Percentiles rank a stretch among this genome's conserved stretches.
These are phyloP conservation scores for Penicillium sp. DNA, from an alignment of 2,329 filamentous ascomycete genomes.

Conservation along the genomic window DNA sequence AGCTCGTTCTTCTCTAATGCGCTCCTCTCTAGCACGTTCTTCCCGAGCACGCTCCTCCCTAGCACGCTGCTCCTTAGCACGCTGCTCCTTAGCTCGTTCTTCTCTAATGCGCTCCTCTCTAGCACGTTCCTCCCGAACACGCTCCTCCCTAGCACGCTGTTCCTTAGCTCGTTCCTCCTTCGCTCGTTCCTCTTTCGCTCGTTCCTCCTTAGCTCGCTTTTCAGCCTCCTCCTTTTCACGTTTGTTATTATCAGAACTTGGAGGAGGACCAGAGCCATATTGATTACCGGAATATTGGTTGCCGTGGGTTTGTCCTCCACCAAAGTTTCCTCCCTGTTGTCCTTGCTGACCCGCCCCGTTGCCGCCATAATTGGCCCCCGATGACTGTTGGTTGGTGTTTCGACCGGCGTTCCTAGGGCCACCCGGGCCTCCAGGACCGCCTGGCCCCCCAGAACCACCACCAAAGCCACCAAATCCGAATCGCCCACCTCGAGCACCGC, in stretches of 20 bases:
- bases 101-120: conserved; percentile 19
- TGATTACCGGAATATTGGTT: conserved; percentile 37
- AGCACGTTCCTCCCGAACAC: conserved; percentile 32
- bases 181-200: conserved; percentile 27
- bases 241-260: conserved; percentile 15
- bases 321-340: conserved; percentile 31
- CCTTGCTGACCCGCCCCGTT: conserved; percentile 18
- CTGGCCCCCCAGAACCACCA: conserved; percentile 15
- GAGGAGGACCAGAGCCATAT: conserved; percentile 28
- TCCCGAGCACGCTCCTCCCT: conserved; percentile 19
- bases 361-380: conserved; percentile 26
- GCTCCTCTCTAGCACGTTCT: conserved; percentile 33
- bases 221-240: conserved; percentile 18
- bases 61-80: conserved; percentile 2
- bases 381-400: conserved; percentile 21
- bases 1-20: conserved; percentile 16
- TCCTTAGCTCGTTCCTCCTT: conserved; percentile 8
- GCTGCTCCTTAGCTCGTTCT: conserved; percentile 17
- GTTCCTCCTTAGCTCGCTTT: conserved; percentile 27
- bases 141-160: conserved; percentile 24
- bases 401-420: conserved; percentile 19
- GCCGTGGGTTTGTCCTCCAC: conserved; percentile 29
- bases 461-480: conserved; percentile 24
- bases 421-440: conserved; percentile 10
- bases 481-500: conserved; percentile 25